Base-by-base conservation (phyloP, 169 alveolate species). In the Plasmodium fragile region DNA sequence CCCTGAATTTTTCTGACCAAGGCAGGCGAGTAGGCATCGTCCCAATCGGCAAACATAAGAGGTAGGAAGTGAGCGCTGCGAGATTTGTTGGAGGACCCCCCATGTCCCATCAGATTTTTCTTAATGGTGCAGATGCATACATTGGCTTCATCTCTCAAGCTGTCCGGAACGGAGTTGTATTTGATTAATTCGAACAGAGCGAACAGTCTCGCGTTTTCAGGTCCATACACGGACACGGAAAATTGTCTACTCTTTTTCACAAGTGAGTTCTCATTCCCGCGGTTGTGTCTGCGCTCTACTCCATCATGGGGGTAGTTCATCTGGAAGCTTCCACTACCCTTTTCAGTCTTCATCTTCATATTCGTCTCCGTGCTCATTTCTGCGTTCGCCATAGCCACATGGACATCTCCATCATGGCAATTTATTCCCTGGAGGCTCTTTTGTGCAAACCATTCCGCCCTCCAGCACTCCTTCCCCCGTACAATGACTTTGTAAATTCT, bases 381-480 rank as follows among this genome's bases (percentile, higher is more conserved):
- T 2, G 16, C 8, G 0, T 41, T 41, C 52, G 52, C 52, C 52
- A 41, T 41, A 7, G 52, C 52, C 52, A 7, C 52, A 41, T 18
- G 28, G 34, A 30, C 49, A 11, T 3, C 69, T 22, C 55, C 36
- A 82, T 82, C 43, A 16, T 30, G 71, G 39, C 32, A 55, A 16
- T 25, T 55, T 49, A 22, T 18, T 28, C 55, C 71, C 53, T 45
- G 79, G 10, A 28, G 18, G 34, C 39, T 39, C 71, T 65, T 55
- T 39, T 65, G 80, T 8, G 75, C 81, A 32, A 75, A 55, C 93
- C 93, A 85, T 85, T 85, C 93, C 10, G 93, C 93, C 69, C 93
- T 85, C 93, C 93, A 85, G 80, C 93, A 85, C 79, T 85, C 93
- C 30, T 85, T 85, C 13, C 93, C 93, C 30, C 93, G 55, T 53